Evolutionary conservation across 2,329 filamentous ascomycete genomes (phyloP).

Genomic region (Pseudogymnoascus sp.): DNA sequence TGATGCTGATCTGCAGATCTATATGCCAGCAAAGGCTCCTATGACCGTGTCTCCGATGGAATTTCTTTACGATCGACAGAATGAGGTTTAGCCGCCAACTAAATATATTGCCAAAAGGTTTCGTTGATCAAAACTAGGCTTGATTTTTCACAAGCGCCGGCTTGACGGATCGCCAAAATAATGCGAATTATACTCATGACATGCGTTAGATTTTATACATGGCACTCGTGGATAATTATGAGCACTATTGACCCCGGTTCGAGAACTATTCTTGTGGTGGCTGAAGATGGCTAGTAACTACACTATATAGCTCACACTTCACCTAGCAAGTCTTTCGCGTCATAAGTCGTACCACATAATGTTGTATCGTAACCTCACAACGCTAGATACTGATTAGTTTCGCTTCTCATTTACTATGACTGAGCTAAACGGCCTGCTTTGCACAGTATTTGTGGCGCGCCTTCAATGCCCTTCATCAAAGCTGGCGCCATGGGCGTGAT

Average conservation of each 20-base stretch:
- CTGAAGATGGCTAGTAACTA: neutral
- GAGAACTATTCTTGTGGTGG: neutral
- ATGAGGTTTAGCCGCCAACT: neutral
- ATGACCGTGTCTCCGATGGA: neutral
- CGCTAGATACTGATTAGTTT: neutral
- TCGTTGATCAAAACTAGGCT: neutral
- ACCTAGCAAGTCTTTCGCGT: neutral
- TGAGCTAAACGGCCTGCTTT: neutral
- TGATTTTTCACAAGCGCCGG: neutral
- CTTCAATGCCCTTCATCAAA: neutral
- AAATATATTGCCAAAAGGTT: neutral
- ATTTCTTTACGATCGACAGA: neutral
- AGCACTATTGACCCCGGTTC: neutral
- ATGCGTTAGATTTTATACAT: neutral
- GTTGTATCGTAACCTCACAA: neutral
- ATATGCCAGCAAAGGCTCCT: neutral
- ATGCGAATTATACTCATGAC: too few species aligned
- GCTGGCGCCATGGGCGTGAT: too few species aligned
- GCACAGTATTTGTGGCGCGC: too few species aligned
- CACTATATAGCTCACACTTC: neutral
- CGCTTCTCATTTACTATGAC: neutral
- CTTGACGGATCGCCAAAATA: neutral
- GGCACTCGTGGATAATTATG: neutral
- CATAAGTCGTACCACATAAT: neutral
- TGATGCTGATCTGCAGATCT: neutral